Evolutionary conservation across 192 early-diverging fungal species (phyloP), one percentile per base, ranked within the genome.

Genomic region (Coemansia guatemalensis): DNA sequence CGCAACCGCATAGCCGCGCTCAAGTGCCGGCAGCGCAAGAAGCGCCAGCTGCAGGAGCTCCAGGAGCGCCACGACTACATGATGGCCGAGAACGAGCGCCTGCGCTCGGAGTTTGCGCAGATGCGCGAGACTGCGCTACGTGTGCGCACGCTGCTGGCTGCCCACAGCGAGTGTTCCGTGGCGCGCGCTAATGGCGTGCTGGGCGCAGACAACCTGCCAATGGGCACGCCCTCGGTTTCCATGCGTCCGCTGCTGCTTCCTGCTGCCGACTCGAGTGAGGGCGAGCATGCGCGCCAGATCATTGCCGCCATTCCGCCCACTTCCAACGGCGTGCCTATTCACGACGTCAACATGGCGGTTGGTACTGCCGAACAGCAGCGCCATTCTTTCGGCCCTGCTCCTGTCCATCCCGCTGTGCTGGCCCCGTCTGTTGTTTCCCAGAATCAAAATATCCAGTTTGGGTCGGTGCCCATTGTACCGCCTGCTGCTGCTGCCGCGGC

Each of bases 1-100:
- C 85, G 93, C 56, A 96, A 96, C 74, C 86, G 94, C 14, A 53
- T 78, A 83, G 94, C 94, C 21, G 94, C 94, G 1, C 77, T 95
- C 1, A 95, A 96, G 71, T 96, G 94, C 66, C 87, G 94, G 30
- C 93, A 92, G 69, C 89, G 93, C 56, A 96, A 96, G 75, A 96
- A 96, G 78, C 88, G 90, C 62, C 93, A 92, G 87, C 82, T 96
- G 17, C 80, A 86, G 48, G 86, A 89, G 52, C 85, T 96, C 64
- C 92, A 96, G 50, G 60, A 68, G 6, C 81, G 77, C 1, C 69
- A 75, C 48, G 78, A 81, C 55, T 75, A 59, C 27, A 61, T 81
- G 65, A 24, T 61, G 20, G 14, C 23, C 4, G 73, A 84, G 44
- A 82, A 84, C 68, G 73, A 82, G 50, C 53, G 65, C 5, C 24